Base-by-base conservation (phyloP, 805 yeast species). In the Candida ulmi region DNA sequence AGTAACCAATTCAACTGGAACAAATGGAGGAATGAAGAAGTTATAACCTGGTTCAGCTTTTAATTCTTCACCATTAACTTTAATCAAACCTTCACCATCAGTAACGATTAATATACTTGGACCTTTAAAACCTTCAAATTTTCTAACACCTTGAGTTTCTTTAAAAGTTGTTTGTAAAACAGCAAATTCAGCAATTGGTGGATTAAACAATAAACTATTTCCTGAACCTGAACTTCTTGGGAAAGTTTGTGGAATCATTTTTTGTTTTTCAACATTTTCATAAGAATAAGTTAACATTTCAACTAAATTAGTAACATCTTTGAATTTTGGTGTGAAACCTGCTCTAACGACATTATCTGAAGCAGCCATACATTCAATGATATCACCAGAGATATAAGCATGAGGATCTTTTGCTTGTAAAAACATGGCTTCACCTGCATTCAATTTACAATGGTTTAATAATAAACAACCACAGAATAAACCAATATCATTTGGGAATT, bases 361-460 rank as follows among this genome's bases (percentile, higher is more conserved):
- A 8, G 99, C 97, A 32, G 99, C 99, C 99, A 93, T 93, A 71
- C 99, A 93, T 70, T 93, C 99, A 57, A 93, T 90, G 51, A 93
- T 93, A 63, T 93, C 98, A 50, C 99, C 99, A 40, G 83, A 74
- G 45, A 93, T 91, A 65, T 93, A 93, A 26, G 99, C 99, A 64
- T 93, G 99, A 19, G 98, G 98, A 63, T 90, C 97, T 66, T 88
- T 87, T 33, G 99, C 98, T 58, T 87, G 88, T 61, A 93, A 72
- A 59, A 90, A 93, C 81, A 93, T 88, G 41, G 97, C 98, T 68
- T 93, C 95, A 46, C 99, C 99, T 11, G 87, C 75, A 29, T 76
- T 65, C 54, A 93, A 74, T 44, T 66, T 67, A 54, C 90, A 90
- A 60, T 90, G 96, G 71, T 93, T 93, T 57, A 93, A 77, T 69